phyloP scores from a whole-genome alignment of 164 flowering plant genomes.

The Echeveria elegans region DNA sequence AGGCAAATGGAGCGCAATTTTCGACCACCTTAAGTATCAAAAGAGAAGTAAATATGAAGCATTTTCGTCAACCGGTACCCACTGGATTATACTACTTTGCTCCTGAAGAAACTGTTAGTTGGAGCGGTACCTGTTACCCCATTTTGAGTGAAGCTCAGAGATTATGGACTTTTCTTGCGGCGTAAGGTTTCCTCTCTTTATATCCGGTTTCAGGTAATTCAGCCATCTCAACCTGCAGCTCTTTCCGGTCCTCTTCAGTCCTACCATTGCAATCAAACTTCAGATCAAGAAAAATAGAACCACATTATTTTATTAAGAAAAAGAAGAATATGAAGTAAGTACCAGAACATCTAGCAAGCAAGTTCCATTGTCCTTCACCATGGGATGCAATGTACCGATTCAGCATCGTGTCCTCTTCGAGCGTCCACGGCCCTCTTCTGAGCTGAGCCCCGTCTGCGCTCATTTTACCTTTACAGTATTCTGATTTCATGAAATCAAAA shows the following conservation, averaged over 20 bases:
- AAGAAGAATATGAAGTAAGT: background rate
- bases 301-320: background rate
- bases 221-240: conserved; percentile 90
- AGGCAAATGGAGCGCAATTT: conserved; percentile 73
- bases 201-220: conserved; percentile 74
- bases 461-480: background rate
- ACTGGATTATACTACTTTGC: background rate
- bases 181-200: conserved; percentile 61
- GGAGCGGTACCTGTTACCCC: conserved; percentile 64
- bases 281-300: background rate
- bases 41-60: background rate
- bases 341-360: conserved; percentile 63
- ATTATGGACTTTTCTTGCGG: conserved; percentile 71
- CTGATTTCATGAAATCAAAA: background rate
- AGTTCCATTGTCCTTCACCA: conserved; percentile 85
- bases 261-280: background rate
- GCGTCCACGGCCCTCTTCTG: conserved; percentile 93
- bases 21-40: conserved; percentile 58
- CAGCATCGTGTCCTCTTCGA: conserved; percentile 67
- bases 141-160: conserved; percentile 75
- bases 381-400: conserved; percentile 43
- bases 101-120: background rate
- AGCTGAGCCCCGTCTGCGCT: conserved; percentile 33
- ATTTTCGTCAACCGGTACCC: background rate
- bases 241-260: conserved; percentile 45